Evolutionary conservation across 179 eudicot genomes (phyloP), one percentile per base, ranked within the genome.

Genomic region (Pouteria campechiana): DNA sequence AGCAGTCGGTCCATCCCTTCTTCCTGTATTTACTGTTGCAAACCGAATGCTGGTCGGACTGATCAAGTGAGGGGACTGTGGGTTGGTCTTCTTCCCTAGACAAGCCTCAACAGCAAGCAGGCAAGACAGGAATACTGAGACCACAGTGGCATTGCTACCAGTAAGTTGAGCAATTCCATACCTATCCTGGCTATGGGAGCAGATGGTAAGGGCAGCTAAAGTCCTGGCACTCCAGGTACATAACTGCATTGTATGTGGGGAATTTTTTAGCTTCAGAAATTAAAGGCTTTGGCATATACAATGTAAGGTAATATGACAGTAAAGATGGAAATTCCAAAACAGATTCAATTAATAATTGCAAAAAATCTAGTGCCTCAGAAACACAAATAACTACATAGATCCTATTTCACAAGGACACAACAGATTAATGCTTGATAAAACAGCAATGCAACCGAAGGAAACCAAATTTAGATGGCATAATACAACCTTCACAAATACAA

Each of bases 91-190:
- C 73, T 86, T 90, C 22, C 98, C 98, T 87, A 86, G 74, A 32
- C 67, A 61, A 42, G 84, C 67, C 75, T 90, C 98, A 11, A 86
- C 87, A 25, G 78, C 90, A 38, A 90, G 72, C 28, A 90, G 72
- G 49, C 85, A 72, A 12, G 90, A 71, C 37, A 90, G 36, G 27
- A 90, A 36, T 1, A 90, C 68, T 24, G 98, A 78, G 19, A 86
- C 44, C 36, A 78, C 93, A 49, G 69, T 59, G 17, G 78, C 71
- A 53, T 81, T 86, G 67, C 94, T 74, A 17, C 95, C 98, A 6
- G 93, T 71, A 39, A 90, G 79, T 58, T 90, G 98, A 56, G 98
- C 98, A 46, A 81, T 84, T 28, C 98, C 98, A 49, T 67, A 86
- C 10, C 83, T 66, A 55, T 90, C 98, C 67, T 90, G 95, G 55